Conservation (phyloP, 129 eudicot genomes). For the Kitagawia praeruptora region DNA sequence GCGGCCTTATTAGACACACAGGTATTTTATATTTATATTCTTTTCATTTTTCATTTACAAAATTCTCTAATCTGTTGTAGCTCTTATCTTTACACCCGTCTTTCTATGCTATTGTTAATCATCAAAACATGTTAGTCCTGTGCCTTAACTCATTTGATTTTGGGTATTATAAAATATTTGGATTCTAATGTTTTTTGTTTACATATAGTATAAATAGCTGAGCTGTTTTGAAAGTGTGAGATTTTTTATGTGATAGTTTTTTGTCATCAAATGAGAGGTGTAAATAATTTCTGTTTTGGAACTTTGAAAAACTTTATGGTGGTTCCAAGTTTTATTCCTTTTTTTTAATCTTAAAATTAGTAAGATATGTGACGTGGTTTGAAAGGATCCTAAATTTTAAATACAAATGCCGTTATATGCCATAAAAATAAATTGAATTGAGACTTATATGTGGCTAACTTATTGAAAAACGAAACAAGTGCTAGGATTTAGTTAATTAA, state of each 20-base stretch:
- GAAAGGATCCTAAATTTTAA: not conserved
- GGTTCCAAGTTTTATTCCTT: not conserved
- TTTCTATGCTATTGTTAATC: not conserved
- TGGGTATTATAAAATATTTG: not conserved
- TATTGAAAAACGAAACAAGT: not conserved
- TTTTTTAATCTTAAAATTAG: not conserved
- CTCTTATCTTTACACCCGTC: not conserved
- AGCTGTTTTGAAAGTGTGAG: not conserved
- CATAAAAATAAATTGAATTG: not conserved
- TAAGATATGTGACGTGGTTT: not conserved
- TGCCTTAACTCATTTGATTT: not conserved
- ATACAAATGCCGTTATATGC: not conserved
- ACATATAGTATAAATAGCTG: not conserved
- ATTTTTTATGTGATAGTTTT: not conserved
- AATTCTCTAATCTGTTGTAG: not conserved
- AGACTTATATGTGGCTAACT: not conserved
- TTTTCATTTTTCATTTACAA: not conserved
- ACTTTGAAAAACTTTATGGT: not conserved
- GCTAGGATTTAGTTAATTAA: not conserved
- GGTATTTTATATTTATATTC: not conserved
- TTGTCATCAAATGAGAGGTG: not conserved
- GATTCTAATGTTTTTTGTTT: not conserved
- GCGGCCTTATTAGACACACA: constrained; percentile 13
- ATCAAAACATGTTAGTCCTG: not conserved
- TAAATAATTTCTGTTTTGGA: not conserved